Evolutionary conservation across 2,329 filamentous ascomycete species (phyloP).

Genomic region (Calonectria naviculata): DNA sequence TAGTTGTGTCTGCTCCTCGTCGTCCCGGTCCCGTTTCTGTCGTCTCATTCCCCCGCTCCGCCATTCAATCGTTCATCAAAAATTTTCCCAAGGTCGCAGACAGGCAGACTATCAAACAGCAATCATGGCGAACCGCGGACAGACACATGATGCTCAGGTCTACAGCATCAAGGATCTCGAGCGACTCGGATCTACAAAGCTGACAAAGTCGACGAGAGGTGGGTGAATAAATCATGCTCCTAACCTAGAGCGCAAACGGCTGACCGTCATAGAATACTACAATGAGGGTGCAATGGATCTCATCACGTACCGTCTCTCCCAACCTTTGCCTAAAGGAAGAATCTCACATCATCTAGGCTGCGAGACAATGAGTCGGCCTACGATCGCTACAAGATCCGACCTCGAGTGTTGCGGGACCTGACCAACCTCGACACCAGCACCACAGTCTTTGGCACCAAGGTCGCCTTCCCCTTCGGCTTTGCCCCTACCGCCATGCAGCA

Average conservation of each 20-base stretch:
- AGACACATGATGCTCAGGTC: slow-evolving; percentile 11
- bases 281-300: slow-evolving; percentile 18
- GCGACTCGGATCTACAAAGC: slow-evolving; percentile 12
- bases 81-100: background rate
- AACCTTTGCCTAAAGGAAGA: background rate
- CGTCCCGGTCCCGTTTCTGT: too few relatives aligned
- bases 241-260: background rate
- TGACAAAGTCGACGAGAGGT: slow-evolving; percentile 15
- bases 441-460: slow-evolving; percentile 22
- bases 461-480: slow-evolving; percentile 27
- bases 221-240: background rate
- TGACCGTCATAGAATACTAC: slow-evolving; percentile 9
- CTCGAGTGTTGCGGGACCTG: slow-evolving; percentile 23
- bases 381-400: slow-evolving; percentile 26
- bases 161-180: slow-evolving; percentile 20
- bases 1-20: background rate
- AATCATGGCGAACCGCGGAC: slow-evolving; percentile 21
- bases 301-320: background rate
- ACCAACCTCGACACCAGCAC: slow-evolving; percentile 23
- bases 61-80: background rate
- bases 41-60: too few relatives aligned
- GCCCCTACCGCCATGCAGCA: slow-evolving; percentile 26
- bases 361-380: slow-evolving; percentile 21
- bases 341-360: background rate
- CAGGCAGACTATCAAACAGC: too few relatives aligned